Conservation (phyloP, 345 rosid species). For the Citrus inodora region DNA sequence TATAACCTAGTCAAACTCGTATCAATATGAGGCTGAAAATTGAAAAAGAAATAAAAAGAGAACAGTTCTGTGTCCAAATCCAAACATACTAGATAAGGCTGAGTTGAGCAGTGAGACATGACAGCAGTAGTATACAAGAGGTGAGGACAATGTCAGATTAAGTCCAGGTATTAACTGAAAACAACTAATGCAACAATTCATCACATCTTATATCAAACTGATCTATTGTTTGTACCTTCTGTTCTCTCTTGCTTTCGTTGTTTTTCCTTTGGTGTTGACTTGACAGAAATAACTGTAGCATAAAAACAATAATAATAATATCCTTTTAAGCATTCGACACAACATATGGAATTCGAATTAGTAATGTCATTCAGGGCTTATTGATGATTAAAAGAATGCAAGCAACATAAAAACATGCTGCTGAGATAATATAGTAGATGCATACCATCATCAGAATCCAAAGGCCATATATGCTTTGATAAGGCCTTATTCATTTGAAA, state of each 20-base stretch:
- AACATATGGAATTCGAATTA: neutral
- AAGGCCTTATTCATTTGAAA: conserved; percentile 62
- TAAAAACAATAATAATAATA: neutral
- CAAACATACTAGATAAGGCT: neutral
- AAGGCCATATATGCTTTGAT: conserved; percentile 52
- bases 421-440: neutral
- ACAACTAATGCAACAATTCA: neutral
- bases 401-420: neutral
- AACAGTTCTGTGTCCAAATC: conserved; percentile 3
- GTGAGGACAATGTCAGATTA: neutral
- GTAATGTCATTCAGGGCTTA: neutral
- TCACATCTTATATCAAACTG: conserved; percentile 1
- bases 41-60: neutral
- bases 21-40: neutral
- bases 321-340: neutral
- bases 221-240: conserved; percentile 27
- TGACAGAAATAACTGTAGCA: conserved; percentile 26
- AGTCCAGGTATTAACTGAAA: neutral
- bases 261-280: conserved; percentile 29
- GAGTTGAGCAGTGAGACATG: neutral
- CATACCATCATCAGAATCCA: conserved; percentile 42
- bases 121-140: neutral
- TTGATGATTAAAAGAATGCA: neutral
- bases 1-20: neutral
- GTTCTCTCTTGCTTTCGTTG: conserved; percentile 31